phyloP scores from a whole-genome alignment of 2,329 filamentous ascomycete species.

The Rhinocladiella mackenziei region DNA sequence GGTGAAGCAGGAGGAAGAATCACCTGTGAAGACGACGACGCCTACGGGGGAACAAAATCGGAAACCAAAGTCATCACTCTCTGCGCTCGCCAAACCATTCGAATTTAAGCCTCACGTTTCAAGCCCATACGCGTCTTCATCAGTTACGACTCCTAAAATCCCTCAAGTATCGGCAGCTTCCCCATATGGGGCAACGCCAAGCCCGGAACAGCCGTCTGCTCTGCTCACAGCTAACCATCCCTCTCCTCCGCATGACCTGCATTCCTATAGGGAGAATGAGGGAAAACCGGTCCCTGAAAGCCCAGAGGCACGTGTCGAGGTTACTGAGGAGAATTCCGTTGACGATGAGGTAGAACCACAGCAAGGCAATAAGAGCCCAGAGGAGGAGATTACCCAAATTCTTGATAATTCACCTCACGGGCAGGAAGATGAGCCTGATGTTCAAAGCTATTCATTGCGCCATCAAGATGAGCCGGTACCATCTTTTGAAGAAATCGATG shows the following conservation, averaged over 20 bases:
- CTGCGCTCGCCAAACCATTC: slow-evolving; percentile 68
- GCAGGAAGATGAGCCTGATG: slow-evolving; percentile 8
- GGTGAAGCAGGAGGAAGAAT: neutral
- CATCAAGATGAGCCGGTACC: slow-evolving; percentile 18
- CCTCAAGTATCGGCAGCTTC: slow-evolving; percentile 21
- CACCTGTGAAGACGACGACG: neutral
- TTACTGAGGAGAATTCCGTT: slow-evolving; percentile 15
- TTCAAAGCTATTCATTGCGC: slow-evolving; percentile 1
- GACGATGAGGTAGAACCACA: slow-evolving; percentile 7
- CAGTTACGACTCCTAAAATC: slow-evolving; percentile 8
- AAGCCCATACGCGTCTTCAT: slow-evolving; percentile 31
- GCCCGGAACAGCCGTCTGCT: slow-evolving; percentile 5
- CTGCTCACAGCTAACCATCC: slow-evolving; percentile 31
- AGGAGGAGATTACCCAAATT: neutral
- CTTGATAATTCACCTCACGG: neutral
- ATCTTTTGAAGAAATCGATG: slow-evolving; percentile 70
- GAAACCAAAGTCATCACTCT: slow-evolving; percentile 58
- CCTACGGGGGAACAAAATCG: slow-evolving; percentile 20
- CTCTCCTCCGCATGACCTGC: slow-evolving; percentile 16
- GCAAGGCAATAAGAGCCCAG: neutral
- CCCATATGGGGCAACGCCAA: slow-evolving; percentile 16
- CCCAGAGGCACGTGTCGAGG: slow-evolving; percentile 15
- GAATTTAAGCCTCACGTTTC: slow-evolving; percentile 42
- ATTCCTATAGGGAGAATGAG: slow-evolving; percentile 13
- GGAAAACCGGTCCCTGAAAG: slow-evolving; percentile 10